Evolutionary conservation across 1,284 basidiomycete species (phyloP), one percentile per base, ranked within the genome.

Genomic region (Trametes pubescens): DNA sequence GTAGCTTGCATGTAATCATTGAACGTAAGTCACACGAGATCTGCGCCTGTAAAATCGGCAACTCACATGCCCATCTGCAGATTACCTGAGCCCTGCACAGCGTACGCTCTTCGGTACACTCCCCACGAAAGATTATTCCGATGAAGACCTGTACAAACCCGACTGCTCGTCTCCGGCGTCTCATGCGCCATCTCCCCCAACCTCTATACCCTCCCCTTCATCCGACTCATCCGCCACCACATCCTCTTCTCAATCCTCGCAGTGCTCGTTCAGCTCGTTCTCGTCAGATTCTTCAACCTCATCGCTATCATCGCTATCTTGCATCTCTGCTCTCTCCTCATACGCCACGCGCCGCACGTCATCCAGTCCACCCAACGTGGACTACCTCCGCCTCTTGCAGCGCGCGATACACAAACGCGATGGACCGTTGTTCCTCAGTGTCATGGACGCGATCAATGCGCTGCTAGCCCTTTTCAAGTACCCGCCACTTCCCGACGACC

Each of bases 351-450:
- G 71, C 1, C 65, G 71, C 11, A 71, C 75, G 56, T 61, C 65
- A 34, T 66, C 67, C 38, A 71, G 60, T 10, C 72, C 52, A 43
- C 75, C 77, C 11, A 69, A 65, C 0, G 72, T 83, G 3, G 79
- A 88, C 51, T 78, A 87, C 59, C 81, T 92, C 22, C 83, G 86
- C 47, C 77, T 82, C 2, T 76, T 92, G 35, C 86, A 85, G 65
- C 86, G 88, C 24, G 89, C 91, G 11, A 85, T 91, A 48, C 80
- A 86, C 71, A 79, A 76, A 18, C 82, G 79, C 47, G 84, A 93
- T 68, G 91, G 91, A 0, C 90, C 89, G 0, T 77, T 86, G n/a
- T 91, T 92, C 71, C 67, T 89, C n/a, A 75, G 79, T 26, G 83
- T 86, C 16, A 83, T 93, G 69, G 74, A 80, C 52, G 78, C 75